These are phyloP conservation scores for Calonectria ilicicola DNA, from an alignment of 2,329 filamentous ascomycete species.

Conservation along the genomic window DNA sequence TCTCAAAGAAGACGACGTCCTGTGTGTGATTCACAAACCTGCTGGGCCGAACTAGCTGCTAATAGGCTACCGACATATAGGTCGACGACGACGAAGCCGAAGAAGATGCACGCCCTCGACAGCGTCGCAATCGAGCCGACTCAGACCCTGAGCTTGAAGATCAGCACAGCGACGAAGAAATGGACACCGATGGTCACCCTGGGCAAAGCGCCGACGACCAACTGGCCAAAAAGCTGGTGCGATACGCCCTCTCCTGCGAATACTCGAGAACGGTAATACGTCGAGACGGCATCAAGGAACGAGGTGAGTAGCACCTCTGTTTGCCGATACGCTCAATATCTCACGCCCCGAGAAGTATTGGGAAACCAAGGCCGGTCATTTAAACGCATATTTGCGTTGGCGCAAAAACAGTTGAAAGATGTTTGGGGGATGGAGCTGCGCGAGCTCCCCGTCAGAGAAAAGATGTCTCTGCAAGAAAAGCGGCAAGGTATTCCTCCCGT, in stretches of 20 bases:
- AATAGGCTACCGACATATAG: conserved; percentile 15
- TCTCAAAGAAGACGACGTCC: conserved; percentile 47
- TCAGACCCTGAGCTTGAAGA: conserved; percentile 48
- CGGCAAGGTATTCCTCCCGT: conserved; percentile 70
- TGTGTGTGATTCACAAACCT: conserved; percentile 39
- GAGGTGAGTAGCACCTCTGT: conserved; percentile 56
- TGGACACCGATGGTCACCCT: conserved; percentile 45
- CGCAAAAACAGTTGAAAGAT: conserved; percentile 77
- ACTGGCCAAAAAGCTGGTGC: conserved; percentile 74
- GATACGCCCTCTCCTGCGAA: conserved; percentile 76
- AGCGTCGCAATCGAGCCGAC: conserved; percentile 44
- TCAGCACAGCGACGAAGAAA: conserved; percentile 53
- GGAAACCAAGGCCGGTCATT: conserved; percentile 78
- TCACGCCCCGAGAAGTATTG: conserved; percentile 68
- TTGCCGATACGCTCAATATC: neutral
- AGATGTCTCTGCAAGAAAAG: conserved; percentile 81
- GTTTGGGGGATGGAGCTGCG: conserved; percentile 94
- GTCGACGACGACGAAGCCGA: conserved; percentile 48
- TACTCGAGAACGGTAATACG: conserved; percentile 71
- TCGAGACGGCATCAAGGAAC: conserved; percentile 72
- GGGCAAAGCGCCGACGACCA: conserved; percentile 60
- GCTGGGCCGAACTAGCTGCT: neutral
- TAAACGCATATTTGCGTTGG: conserved; percentile 79
- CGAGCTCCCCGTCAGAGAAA: conserved; percentile 85
- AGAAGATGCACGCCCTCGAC: conserved; percentile 47